A percentile compares a stretch with the other conserved stretches of the same genome.
Conservation (phyloP, 805 yeast species). For the Candida stauntonica region DNA sequence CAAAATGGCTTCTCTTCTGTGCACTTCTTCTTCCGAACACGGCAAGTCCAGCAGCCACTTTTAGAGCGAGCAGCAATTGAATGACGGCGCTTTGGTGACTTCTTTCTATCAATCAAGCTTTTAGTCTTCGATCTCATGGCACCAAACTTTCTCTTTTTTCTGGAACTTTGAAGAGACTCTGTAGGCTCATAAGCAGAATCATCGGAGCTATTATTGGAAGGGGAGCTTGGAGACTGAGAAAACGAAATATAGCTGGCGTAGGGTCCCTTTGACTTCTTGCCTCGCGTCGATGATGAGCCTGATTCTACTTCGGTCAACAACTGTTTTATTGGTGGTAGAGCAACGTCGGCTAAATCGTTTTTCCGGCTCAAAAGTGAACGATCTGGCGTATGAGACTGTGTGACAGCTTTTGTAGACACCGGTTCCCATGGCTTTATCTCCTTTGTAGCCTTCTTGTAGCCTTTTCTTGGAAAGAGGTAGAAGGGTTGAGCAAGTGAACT, state of each 20-base stretch:
- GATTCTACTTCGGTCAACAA: neutral
- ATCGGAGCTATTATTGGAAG: neutral
- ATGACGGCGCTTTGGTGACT: constrained; percentile 2
- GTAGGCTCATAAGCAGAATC: neutral
- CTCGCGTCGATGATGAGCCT: neutral
- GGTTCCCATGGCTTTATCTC: neutral
- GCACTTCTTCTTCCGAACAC: constrained; percentile 69
- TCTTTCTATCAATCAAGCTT: neutral
- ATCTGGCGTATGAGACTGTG: too few species aligned
- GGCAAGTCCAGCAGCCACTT: constrained; percentile 76
- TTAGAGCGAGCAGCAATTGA: constrained; percentile 38
- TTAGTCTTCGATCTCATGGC: neutral
- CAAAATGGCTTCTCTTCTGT: constrained; percentile 63
- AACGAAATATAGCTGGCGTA: constrained; percentile 1
- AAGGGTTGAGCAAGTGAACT: neutral
- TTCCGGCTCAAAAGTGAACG: too few species aligned
- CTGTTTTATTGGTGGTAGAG: neutral
- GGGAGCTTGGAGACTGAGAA: neutral
- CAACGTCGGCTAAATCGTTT: too few species aligned
- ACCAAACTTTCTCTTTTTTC: neutral
- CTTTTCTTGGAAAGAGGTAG: neutral
- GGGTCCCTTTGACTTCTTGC: neutral
- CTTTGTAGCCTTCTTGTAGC: neutral
- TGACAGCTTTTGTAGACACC: too few species aligned
- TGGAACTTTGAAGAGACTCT: neutral